Conservation (phyloP, 2,329 filamentous ascomycete species). For the Emergomyces pasteurianus region DNA sequence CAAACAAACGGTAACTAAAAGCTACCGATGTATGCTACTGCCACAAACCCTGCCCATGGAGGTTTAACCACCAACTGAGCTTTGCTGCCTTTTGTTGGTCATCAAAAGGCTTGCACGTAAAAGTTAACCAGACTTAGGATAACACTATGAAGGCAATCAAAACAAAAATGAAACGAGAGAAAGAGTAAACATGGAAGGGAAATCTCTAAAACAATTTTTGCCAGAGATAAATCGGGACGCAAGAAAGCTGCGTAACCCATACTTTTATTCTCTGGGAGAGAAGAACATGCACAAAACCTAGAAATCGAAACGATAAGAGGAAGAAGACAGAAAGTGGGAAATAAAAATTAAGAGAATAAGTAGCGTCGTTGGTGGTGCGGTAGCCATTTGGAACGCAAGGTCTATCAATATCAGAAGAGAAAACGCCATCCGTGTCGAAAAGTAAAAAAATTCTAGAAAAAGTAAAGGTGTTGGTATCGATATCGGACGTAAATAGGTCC, state of each 20-base stretch:
- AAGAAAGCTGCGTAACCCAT: neutral
- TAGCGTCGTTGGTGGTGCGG: neutral
- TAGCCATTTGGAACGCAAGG: neutral
- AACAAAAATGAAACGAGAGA: neutral
- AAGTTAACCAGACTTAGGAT: neutral
- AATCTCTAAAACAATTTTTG: neutral
- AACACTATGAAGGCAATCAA: neutral
- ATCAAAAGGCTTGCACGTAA: too few relatives aligned
- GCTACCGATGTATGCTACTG: neutral
- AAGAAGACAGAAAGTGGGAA: neutral
- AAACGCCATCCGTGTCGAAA: conserved; percentile 1
- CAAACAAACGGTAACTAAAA: neutral
- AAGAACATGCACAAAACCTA: neutral
- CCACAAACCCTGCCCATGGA: neutral
- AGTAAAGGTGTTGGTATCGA: neutral
- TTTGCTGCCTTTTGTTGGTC: too few relatives aligned
- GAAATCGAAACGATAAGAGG: neutral
- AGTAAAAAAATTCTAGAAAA: neutral
- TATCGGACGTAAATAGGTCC: neutral
- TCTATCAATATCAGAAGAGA: neutral
- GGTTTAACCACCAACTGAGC: neutral
- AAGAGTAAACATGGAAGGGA: neutral
- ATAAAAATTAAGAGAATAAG: neutral
- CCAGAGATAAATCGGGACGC: neutral
- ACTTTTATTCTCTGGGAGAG: neutral